Evolutionary conservation across 106 monocot species (phyloP).

Genomic region (Dendrobium nobile): DNA sequence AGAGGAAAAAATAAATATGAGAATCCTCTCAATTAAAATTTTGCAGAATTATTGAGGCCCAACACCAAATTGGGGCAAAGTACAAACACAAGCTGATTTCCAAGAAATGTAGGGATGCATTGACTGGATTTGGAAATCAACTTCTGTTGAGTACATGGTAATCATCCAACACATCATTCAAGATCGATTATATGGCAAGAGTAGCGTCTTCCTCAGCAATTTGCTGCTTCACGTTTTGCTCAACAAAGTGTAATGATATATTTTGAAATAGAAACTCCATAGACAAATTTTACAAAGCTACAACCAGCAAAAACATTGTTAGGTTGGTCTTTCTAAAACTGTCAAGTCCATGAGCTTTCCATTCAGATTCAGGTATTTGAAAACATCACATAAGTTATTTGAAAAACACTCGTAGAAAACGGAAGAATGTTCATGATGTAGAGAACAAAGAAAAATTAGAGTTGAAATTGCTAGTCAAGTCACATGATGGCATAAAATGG

Average conservation of each 20-base stretch:
- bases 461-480: neutral
- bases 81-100: neutral
- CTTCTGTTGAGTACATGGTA: neutral
- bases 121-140: neutral
- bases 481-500: too few species aligned
- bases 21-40: neutral
- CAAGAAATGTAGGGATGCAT: neutral
- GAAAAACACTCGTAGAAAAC: neutral
- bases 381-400: neutral
- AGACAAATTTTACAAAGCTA: neutral
- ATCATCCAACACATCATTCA: neutral
- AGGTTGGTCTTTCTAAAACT: neutral
- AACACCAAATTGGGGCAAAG: neutral
- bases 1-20: slow-evolving; percentile 2
- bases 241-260: neutral
- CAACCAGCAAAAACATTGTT: neutral
- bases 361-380: neutral
- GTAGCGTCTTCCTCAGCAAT: neutral
- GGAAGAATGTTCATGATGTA: neutral
- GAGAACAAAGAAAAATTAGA: neutral
- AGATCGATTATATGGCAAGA: neutral
- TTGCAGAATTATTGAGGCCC: neutral
- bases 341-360: neutral
- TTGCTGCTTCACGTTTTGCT: neutral
- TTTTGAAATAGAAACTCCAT: neutral